phyloP scores from a whole-genome alignment of 1,139 yeast species.

The Diutina sp. region DNA sequence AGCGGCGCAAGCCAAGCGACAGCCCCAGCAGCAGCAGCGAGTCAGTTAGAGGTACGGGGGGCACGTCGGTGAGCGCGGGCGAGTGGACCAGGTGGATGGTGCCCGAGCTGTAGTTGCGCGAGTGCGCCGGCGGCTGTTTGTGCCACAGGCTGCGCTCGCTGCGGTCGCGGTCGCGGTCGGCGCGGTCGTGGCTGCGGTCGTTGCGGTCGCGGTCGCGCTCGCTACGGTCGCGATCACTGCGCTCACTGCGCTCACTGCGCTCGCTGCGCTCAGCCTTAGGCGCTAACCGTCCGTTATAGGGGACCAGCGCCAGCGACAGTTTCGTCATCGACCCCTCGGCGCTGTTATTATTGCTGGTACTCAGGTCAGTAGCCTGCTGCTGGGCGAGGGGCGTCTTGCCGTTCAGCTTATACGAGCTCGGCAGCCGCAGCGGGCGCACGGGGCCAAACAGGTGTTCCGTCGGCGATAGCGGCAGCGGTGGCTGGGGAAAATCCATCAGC shows the following conservation, averaged over 20 bases:
- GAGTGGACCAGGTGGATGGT: neutral
- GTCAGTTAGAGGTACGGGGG: slow-evolving; percentile 5
- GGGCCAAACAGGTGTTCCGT: neutral
- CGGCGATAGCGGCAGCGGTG: neutral
- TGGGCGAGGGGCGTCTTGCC: neutral
- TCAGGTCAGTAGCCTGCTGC: neutral
- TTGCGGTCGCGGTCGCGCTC: too few relatives aligned
- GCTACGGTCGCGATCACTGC: neutral
- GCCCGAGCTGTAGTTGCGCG: neutral
- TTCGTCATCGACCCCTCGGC: neutral
- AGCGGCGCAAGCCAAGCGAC: neutral
- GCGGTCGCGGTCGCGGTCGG: neutral
- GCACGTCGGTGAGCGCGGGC: neutral
- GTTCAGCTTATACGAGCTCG: neutral
- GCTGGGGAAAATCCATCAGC: neutral
- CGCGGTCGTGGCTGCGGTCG: too few relatives aligned
- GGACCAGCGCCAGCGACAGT: neutral
- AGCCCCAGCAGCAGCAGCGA: slow-evolving; percentile 4
- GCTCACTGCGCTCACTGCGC: too few relatives aligned
- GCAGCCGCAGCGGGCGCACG: neutral
- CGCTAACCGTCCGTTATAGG: neutral
- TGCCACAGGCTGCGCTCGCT: neutral
- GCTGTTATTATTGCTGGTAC: neutral
- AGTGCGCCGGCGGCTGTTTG: neutral
- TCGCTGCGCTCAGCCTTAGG: neutral